Percentiles rank a stretch among this genome's conserved stretches.
Evolutionary conservation across 805 yeast genomes (phyloP).

Genomic region (Tetrapisispora phaffii): DNA sequence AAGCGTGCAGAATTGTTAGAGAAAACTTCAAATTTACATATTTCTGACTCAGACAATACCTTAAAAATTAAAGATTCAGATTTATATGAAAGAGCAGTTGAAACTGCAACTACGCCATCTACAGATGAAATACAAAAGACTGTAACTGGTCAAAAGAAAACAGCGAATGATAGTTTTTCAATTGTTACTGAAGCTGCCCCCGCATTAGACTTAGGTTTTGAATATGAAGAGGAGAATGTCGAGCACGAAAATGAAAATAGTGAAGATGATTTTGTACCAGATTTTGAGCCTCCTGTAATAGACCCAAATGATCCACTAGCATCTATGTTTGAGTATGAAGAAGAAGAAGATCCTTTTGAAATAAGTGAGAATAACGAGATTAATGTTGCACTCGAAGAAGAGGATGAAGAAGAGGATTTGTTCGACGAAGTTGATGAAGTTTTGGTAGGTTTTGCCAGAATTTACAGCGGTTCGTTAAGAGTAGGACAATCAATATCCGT

Average conservation of each 20-base stretch:
- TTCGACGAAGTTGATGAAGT: constrained; percentile 48
- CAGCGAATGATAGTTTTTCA: constrained; percentile 11
- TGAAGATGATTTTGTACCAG: constrained; percentile 12
- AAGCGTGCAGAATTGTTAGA: constrained; percentile 38
- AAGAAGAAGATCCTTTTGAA: constrained; percentile 45
- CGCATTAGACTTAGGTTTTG: constrained; percentile 20
- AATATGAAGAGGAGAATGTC: constrained; percentile 17
- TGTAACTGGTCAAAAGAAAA: background rate
- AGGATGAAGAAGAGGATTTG: constrained; percentile 38
- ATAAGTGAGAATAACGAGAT: background rate
- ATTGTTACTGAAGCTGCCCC: constrained; percentile 21
- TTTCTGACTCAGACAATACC: background rate
- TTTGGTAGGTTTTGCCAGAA: constrained; percentile 77
- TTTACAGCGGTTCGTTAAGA: constrained; percentile 73
- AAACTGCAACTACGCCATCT: constrained; percentile 22
- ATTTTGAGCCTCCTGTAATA: constrained; percentile 21
- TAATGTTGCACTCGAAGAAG: constrained; percentile 30
- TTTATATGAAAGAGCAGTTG: constrained; percentile 21
- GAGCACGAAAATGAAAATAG: constrained; percentile 6
- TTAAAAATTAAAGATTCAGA: constrained; percentile 6
- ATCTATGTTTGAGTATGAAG: constrained; percentile 39
- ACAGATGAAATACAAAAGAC: constrained; percentile 3
- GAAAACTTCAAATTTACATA: constrained; percentile 13
- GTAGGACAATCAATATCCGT: constrained; percentile 69
- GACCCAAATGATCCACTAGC: constrained; percentile 32